Conservation (phyloP, 1,284 basidiomycete species). For the Ustilago loliicola region DNA sequence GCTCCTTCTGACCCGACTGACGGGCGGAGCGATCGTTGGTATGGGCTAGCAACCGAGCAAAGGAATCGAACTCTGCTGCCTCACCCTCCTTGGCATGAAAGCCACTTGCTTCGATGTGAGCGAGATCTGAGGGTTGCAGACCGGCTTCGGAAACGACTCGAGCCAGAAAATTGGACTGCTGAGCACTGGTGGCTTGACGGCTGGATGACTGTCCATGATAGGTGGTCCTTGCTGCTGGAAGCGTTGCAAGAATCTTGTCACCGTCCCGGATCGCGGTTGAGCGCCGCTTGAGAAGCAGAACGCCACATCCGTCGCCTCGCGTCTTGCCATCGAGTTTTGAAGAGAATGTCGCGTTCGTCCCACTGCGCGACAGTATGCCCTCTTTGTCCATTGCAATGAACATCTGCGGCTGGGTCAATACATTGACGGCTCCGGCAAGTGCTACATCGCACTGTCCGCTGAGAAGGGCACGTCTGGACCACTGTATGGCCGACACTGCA, state of each 20-base stretch:
- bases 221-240: constrained; percentile 31
- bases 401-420: constrained; percentile 52
- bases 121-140: constrained; percentile 9
- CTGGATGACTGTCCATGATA: constrained; percentile 17
- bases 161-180: constrained; percentile 23
- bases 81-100: constrained; percentile 35
- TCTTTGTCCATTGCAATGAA: constrained; percentile 57
- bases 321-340: constrained; percentile 42
- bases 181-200: not conserved
- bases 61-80: constrained; percentile 44
- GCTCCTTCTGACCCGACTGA: not conserved
- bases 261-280: constrained; percentile 50
- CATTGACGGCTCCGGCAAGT: constrained; percentile 46
- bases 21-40: not conserved
- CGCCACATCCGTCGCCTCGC: constrained; percentile 54
- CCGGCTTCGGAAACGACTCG: constrained; percentile 28
- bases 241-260: constrained; percentile 47
- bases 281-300: constrained; percentile 53
- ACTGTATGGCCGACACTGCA: constrained; percentile 45
- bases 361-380: constrained; percentile 40
- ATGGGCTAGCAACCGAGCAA: constrained; percentile 11
- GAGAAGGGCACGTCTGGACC: constrained; percentile 42
- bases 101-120: constrained; percentile 52
- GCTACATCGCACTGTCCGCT: constrained; percentile 55
- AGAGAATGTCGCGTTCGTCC: constrained; percentile 43